Evolutionary conservation across 2,329 filamentous ascomycete genomes (phyloP), one percentile per base, ranked within the genome.

Genomic region (Penicillium sclerotiorum): DNA sequence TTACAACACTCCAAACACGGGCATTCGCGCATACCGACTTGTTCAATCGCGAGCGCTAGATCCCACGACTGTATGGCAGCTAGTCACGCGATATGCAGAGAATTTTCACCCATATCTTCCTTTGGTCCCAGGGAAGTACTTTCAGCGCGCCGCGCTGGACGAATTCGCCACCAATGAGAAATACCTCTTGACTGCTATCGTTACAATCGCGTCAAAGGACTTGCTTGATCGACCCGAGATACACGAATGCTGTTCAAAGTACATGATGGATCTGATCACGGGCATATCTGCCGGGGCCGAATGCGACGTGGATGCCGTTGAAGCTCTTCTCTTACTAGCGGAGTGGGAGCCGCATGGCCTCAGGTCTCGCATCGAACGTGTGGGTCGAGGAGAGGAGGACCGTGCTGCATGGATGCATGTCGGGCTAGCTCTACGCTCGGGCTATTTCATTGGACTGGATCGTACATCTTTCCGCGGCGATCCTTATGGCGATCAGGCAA

Each of bases 361-460:
- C 2, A 75, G 84, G 5, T 79, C 79, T 2, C 74, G 80, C 27
- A 81, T 82, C 23, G 83, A 83, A 25, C 77, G 81, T 21, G 83
- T 89, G 17, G 87, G 86, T 0, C 79, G 86, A 47, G 87, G 87
- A 8, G 86, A 89, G 65, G 87, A 89, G 63, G 86, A 90, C 59
- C 80, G 87, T 37, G 85, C 87, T 23, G 85, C 86, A 0, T 90
- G 87, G 87, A 89, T 89, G 86, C 84, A 89, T 59, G 85, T 89
- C 5, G 87, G 87, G 1, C 79, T 86, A 17, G 87, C 87, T 3
- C 71, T 90, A 6, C 79, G 87, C 6, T 80, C 88, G 2, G 86
- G 82, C 0, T 89, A 89, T 63, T 87, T 87, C 43, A 80, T 89
- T 13, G 83, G 83, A 1, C 74, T 90, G 15, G 87, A 90, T 62